phyloP scores from a whole-genome alignment of 176 grass and related monocot species.

The Oryza meyeriana region DNA sequence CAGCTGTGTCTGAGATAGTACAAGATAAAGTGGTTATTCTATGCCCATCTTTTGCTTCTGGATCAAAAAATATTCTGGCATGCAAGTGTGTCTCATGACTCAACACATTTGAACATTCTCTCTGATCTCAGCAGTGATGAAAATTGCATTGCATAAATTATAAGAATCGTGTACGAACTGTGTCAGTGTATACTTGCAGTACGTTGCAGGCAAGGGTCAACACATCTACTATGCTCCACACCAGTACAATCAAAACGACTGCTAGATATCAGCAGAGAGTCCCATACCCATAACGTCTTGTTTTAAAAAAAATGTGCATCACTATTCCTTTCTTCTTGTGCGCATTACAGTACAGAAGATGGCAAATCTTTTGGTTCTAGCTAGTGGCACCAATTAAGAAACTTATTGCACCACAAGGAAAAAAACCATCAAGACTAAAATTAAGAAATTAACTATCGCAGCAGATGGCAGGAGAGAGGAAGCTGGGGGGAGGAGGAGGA shows the following conservation, averaged over 20 bases:
- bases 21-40: constrained; percentile 44
- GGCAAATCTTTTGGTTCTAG: constrained; percentile 33
- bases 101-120: constrained; percentile 50
- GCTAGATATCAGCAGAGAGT: constrained; percentile 34
- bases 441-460: constrained; percentile 22
- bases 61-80: constrained; percentile 42
- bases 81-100: constrained; percentile 40
- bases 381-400: constrained; percentile 49
- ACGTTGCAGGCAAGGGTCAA: constrained; percentile 44
- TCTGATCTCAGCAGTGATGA: constrained; percentile 54
- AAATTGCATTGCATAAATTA: constrained; percentile 46
- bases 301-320: constrained; percentile 16
- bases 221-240: constrained; percentile 28
- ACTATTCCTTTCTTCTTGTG: constrained; percentile 39
- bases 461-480: constrained; percentile 11
- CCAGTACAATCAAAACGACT: constrained; percentile 43
- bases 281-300: constrained; percentile 27
- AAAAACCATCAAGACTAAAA: constrained; percentile 26
- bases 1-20: constrained; percentile 43
- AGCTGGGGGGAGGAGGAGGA: background rate
- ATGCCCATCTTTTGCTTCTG: constrained; percentile 33
- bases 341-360: constrained; percentile 44
- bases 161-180: constrained; percentile 35
- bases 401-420: constrained; percentile 57
- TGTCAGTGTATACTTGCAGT: constrained; percentile 40